Conservation (phyloP, 805 yeast species). For the Candida endomychidarum region DNA sequence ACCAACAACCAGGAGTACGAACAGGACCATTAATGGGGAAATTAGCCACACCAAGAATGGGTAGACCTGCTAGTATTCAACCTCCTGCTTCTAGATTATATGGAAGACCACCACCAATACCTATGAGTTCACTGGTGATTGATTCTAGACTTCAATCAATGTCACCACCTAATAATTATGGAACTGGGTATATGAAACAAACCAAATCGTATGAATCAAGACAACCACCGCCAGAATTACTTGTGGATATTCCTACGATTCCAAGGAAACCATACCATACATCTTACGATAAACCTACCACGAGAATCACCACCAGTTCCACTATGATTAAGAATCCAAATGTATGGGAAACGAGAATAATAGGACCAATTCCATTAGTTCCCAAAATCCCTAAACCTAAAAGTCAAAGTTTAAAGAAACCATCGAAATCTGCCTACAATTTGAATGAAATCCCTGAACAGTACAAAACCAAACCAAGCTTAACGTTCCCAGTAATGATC, state of each 20-base stretch:
- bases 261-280: conserved; percentile 6
- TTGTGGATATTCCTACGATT: conserved; percentile 15
- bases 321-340: conserved; percentile 14
- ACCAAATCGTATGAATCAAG: conserved; percentile 16
- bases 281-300: conserved; percentile 11
- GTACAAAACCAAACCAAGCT: conserved; percentile 79
- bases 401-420: conserved; percentile 31
- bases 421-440: conserved; percentile 63
- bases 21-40: conserved; percentile 33
- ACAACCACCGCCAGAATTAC: conserved; percentile 34
- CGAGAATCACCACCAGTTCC: conserved; percentile 12
- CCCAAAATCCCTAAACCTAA: conserved; percentile 35
- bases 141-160: conserved; percentile 24
- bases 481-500: conserved; percentile 78
- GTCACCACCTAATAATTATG: conserved; percentile 11
- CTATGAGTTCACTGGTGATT: conserved; percentile 13
- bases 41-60: conserved; percentile 40
- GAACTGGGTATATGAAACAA: conserved; percentile 16
- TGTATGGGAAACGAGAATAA: conserved; percentile 33
- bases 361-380: conserved; percentile 26
- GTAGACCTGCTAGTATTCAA: conserved; percentile 46
- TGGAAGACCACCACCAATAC: conserved; percentile 19
- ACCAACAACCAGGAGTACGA: conserved; percentile 9
- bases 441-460: conserved; percentile 88
- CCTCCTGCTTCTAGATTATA: conserved; percentile 43